phyloP scores from a whole-genome alignment of 176 grass and related monocot genomes.

The Zizania latifolia region DNA sequence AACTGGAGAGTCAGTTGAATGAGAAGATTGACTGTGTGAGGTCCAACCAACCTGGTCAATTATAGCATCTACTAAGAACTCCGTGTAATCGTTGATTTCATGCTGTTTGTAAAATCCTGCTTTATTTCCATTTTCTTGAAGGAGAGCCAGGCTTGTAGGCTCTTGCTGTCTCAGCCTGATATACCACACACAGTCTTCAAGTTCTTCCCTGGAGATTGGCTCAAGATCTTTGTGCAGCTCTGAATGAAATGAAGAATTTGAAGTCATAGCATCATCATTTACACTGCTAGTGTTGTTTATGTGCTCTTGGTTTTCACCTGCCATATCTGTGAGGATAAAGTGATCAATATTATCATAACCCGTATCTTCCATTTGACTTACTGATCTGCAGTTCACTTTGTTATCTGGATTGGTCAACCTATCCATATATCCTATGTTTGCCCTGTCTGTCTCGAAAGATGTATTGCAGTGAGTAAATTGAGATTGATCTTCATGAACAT shows the following conservation, averaged over 20 bases:
- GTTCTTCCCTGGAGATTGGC: constrained; percentile 30
- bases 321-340: constrained; percentile 23
- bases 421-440: not conserved
- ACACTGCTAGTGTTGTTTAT: not conserved
- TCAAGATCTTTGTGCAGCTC: constrained; percentile 38
- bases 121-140: constrained; percentile 18
- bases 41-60: constrained; percentile 11
- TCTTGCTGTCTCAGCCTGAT: constrained; percentile 15
- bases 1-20: constrained; percentile 17
- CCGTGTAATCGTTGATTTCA: constrained; percentile 17
- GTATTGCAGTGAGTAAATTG: constrained; percentile 16
- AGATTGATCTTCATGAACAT: constrained; percentile 14
- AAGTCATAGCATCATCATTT: constrained; percentile 14
- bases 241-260: constrained; percentile 28
- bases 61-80: constrained; percentile 28
- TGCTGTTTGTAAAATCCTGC: not conserved
- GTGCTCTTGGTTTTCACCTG: constrained; percentile 23
- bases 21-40: constrained; percentile 24
- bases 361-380: not conserved
- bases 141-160: constrained; percentile 15
- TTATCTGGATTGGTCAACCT: constrained; percentile 3
- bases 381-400: constrained; percentile 4
- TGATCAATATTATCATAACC: constrained; percentile 11
- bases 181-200: constrained; percentile 19
- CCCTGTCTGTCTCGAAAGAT: not conserved